Conservation (phyloP, 768 basidiomycete genomes). For the Inosperma sp. region DNA sequence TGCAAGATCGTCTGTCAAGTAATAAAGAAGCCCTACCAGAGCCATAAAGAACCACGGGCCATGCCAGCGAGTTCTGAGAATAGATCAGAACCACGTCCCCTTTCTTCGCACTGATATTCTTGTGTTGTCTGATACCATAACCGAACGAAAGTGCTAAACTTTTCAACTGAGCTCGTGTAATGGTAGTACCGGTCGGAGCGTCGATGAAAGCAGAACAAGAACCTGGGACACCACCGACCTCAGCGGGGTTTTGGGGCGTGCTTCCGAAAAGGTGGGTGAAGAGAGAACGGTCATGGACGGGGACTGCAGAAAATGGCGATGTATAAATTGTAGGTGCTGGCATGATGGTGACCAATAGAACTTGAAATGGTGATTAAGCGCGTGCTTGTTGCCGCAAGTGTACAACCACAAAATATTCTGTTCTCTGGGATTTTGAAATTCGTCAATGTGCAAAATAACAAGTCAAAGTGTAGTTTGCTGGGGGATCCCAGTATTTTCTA, state of each 20-base stretch:
- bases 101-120: slow-evolving; percentile 31
- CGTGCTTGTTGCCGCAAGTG: neutral
- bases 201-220: slow-evolving; percentile 59
- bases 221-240: slow-evolving; percentile 42
- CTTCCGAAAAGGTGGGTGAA: slow-evolving; percentile 47
- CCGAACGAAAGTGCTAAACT: slow-evolving; percentile 53
- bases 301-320: slow-evolving; percentile 37
- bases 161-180: slow-evolving; percentile 54
- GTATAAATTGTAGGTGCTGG: slow-evolving; percentile 45
- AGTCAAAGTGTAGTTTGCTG: too few species aligned
- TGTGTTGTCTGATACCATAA: slow-evolving; percentile 49
- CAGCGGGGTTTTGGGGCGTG: slow-evolving; percentile 19
- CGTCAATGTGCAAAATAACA: too few species aligned
- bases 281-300: slow-evolving; percentile 39
- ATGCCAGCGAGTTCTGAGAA: slow-evolving; percentile 60
- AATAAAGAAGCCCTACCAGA: slow-evolving; percentile 29
- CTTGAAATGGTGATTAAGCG: neutral
- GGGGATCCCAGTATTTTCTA: too few species aligned
- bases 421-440: too few species aligned
- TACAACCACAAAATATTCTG: too few species aligned
- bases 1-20: neutral
- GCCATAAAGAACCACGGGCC: slow-evolving; percentile 47
- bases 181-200: slow-evolving; percentile 48
- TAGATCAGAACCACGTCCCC: slow-evolving; percentile 63
- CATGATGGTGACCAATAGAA: slow-evolving; percentile 24